Evolutionary conservation across 306 rosid genomes (phyloP).

Genomic region (Cicer bijugum): DNA sequence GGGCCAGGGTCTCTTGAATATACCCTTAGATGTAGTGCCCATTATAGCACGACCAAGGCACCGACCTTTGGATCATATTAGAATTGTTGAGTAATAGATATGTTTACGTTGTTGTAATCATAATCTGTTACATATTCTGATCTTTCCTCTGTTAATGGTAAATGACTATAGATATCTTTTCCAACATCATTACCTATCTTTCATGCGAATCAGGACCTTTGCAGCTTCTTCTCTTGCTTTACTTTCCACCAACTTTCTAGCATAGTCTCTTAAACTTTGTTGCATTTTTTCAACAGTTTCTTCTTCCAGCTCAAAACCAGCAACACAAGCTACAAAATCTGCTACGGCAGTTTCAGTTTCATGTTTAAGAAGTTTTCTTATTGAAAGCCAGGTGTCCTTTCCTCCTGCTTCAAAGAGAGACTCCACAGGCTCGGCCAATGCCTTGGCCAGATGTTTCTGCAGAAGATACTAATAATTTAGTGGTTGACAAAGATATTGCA

Average conservation of each 20-base stretch:
- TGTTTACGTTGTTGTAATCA: background rate
- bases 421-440: conserved; percentile 71
- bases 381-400: conserved; percentile 73
- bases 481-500: conserved; percentile 20
- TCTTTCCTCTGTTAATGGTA: background rate
- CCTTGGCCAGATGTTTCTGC: conserved; percentile 67
- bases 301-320: conserved; percentile 79
- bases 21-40: background rate
- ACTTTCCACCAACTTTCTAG: conserved; percentile 73
- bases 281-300: conserved; percentile 58
- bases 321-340: conserved; percentile 53
- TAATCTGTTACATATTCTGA: background rate
- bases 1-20: background rate
- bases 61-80: background rate
- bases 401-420: conserved; percentile 74
- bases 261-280: conserved; percentile 60
- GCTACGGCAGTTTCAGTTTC: conserved; percentile 65
- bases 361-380: conserved; percentile 70
- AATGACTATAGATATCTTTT: background rate
- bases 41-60: background rate
- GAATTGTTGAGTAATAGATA: background rate
- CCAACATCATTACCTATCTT: conserved; percentile 69
- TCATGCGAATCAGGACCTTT: conserved; percentile 77
- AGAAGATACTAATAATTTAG: conserved; percentile 36
- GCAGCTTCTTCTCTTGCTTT: conserved; percentile 88